These are phyloP conservation scores for Boletales sp. DNA, from an alignment of 768 basidiomycete genomes.

Conservation along the genomic window DNA sequence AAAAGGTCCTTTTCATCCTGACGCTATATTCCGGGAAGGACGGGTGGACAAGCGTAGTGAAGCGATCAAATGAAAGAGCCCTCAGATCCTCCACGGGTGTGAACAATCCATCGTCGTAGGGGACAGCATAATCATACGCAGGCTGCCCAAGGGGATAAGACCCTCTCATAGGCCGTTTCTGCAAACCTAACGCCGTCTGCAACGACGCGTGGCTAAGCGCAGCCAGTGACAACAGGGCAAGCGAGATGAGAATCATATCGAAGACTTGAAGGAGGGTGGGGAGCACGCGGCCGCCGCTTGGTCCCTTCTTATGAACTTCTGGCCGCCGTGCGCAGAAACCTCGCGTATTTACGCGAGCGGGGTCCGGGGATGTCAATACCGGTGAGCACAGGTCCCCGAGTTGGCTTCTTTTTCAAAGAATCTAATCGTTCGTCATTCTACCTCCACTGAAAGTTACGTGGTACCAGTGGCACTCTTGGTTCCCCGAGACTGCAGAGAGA, in stretches of 20 bases:
- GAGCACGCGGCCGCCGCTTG: no score
- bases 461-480: no score
- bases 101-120: slow-evolving; percentile 32
- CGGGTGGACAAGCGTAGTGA: slow-evolving; percentile 40
- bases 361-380: no score
- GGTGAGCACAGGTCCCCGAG: no score
- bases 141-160: no score
- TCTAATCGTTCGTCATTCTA: no score
- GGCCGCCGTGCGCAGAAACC: neutral
- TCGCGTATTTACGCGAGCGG: no score
- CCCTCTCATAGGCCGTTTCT: neutral
- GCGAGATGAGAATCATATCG: slow-evolving; percentile 7
- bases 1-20: slow-evolving; percentile 36
- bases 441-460: no score
- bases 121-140: neutral
- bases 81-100: slow-evolving; percentile 30
- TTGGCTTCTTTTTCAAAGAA: no score
- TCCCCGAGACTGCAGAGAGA: no score
- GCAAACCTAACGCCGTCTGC: slow-evolving; percentile 18
- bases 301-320: neutral
- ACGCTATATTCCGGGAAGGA: slow-evolving; percentile 42
- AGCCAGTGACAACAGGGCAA: slow-evolving; percentile 18
- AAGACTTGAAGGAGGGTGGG: neutral
- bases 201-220: slow-evolving; percentile 11
- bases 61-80: slow-evolving; percentile 29